Evolutionary conservation across 768 basidiomycete species (phyloP).

Genomic region (Kondoa malvinella): DNA sequence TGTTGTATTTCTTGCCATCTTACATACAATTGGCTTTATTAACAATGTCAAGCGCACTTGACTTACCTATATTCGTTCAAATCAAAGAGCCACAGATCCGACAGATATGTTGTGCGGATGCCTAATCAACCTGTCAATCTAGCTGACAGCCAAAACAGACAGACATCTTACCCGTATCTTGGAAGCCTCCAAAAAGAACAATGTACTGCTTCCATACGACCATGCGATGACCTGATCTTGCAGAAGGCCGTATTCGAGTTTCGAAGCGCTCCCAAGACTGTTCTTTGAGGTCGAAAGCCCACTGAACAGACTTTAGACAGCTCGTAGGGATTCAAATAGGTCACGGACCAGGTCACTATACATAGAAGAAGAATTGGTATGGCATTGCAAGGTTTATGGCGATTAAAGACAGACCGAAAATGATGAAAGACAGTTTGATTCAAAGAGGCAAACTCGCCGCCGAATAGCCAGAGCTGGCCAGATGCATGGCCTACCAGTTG

Average conservation of each 20-base stretch:
- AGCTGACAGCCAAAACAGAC: constrained; percentile 43
- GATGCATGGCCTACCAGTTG: constrained; percentile 55
- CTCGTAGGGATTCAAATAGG: too few relatives aligned
- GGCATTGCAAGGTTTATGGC: not conserved
- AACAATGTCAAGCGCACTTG: not conserved
- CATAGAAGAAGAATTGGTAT: not conserved
- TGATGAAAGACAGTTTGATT: constrained; percentile 44
- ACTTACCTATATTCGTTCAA: constrained; percentile 37
- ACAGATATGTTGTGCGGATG: constrained; percentile 44
- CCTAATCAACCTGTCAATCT: constrained; percentile 48
- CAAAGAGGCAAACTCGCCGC: constrained; percentile 48
- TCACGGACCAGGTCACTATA: not conserved
- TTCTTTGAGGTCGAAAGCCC: constrained; percentile 56
- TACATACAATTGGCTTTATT: not conserved
- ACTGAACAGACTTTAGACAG: constrained; percentile 30
- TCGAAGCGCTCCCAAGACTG: constrained; percentile 79
- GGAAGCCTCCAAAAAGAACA: constrained; percentile 69
- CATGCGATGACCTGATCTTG: constrained; percentile 79
- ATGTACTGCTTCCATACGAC: constrained; percentile 75
- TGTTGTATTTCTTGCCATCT: constrained; percentile 60
- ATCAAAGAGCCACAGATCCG: constrained; percentile 87
- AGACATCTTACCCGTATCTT: constrained; percentile 48
- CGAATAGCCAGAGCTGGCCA: constrained; percentile 54
- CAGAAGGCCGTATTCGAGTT: constrained; percentile 59
- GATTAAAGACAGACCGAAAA: constrained; percentile 52